Conservation (phyloP, 2,329 filamentous ascomycete species). For the Berkeleyomyces basicola region DNA sequence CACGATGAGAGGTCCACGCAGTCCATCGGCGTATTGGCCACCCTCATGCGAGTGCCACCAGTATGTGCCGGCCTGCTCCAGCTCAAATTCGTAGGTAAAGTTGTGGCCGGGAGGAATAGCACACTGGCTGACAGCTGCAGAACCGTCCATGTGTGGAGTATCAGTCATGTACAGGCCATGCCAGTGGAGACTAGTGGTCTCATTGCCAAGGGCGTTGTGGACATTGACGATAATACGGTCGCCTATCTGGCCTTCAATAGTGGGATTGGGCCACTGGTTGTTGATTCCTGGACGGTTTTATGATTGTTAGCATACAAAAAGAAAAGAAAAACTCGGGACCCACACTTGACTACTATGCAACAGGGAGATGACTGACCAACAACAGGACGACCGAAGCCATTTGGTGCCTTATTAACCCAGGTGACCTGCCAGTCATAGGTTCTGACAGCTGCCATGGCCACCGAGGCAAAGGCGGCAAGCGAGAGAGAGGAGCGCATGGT, state of each 20-base stretch:
- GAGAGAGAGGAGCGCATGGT: conserved; percentile 1
- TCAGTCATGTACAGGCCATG: conserved; percentile 41
- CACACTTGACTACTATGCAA: neutral
- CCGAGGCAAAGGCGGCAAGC: neutral
- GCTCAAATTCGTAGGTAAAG: conserved; percentile 36
- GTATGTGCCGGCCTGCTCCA: conserved; percentile 28
- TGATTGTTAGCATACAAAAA: neutral
- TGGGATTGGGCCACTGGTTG: conserved; percentile 5
- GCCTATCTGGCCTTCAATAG: conserved; percentile 1
- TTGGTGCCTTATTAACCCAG: conserved; percentile 13
- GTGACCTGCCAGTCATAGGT: conserved; percentile 13
- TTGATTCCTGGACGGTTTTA: conserved; percentile 22
- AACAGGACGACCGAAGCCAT: conserved; percentile 13
- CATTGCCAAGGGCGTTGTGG: conserved; percentile 34
- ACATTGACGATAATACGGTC: conserved; percentile 34
- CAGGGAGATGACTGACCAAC: conserved; percentile 11
- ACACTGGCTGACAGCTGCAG: conserved; percentile 37
- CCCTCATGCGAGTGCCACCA: conserved; percentile 24
- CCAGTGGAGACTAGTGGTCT: conserved; percentile 37
- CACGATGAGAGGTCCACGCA: conserved; percentile 37
- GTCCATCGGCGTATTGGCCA: conserved; percentile 40
- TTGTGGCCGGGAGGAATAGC: conserved; percentile 33
- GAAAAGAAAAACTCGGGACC: neutral
- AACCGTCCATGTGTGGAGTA: conserved; percentile 42
- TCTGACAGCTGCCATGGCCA: conserved; percentile 8